Evolutionary conservation across 257 asterid genomes (phyloP), one percentile per base, ranked within the genome.

Genomic region (Scutellaria barbata): DNA sequence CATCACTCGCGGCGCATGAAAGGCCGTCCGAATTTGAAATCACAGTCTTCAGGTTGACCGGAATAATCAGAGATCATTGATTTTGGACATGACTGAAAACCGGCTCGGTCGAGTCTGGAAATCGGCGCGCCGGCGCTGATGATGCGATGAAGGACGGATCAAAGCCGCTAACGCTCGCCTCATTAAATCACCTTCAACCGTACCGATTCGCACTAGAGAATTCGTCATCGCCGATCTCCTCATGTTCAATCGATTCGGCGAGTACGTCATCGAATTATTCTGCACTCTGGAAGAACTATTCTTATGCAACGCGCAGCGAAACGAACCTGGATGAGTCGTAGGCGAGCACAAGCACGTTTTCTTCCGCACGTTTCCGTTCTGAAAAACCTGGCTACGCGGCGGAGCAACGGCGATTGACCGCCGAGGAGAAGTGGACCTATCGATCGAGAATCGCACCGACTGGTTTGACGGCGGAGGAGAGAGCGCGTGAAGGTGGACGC

Each of bases 401-500:
- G 71, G 13, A 9, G 66, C 66, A 8, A 63, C 50, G 3, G 74
- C 54, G 39, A 86, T 69, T 0, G 92, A 75, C 1, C 86, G 83
- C 2, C 84, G 68, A 0, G 92, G 88, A 10, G 92, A 84, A 2
- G 14, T 63, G 13, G 89, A 83, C 79, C 90, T 80, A 4, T 81
- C 86, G 18, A 85, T 82, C 10, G 87, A 74, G 79, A 86, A 83
- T 2, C 86, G 80, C 1, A 88, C 82, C 13, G 87, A 86, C 9
- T 83, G 85, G 8, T 79, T 10, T 7, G 83, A 82, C 2, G 81
- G 47, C 10, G 77, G 40, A n/a, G 89, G 84, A 4, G 85, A 81
- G 10, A 82, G 76, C 0, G 76, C 80, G 77, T 84, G 84, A 12
- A 88, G 77, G 22, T 71, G 80, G 54, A 88, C 92, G 80, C 92